These are phyloP conservation scores for Penicillium brevicompactum DNA, from an alignment of 2,329 filamentous ascomycete species.

Conservation along the genomic window DNA sequence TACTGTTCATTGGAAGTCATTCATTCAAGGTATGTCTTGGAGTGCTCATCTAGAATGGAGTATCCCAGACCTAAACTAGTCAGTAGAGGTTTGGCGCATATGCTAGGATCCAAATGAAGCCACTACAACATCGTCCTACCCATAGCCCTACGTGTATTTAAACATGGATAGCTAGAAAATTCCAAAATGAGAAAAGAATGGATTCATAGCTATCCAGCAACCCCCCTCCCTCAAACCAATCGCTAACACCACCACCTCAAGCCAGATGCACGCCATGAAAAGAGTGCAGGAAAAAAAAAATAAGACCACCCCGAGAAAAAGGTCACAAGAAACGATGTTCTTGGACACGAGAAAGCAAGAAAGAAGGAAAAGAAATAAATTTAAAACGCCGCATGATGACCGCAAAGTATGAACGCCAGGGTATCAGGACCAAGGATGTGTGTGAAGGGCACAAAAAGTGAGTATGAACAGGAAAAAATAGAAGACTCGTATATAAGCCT, in stretches of 20 bases:
- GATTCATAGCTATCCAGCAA: background rate
- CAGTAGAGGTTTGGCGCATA: no score
- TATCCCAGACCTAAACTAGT: no score
- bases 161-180: no score
- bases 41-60: no score
- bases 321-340: background rate
- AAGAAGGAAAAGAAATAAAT: no score
- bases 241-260: background rate
- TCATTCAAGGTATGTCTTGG: no score
- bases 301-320: background rate
- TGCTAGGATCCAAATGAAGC: no score
- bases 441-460: background rate
- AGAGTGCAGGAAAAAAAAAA: background rate
- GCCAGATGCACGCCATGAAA: background rate
- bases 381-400: background rate
- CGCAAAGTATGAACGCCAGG: constrained; percentile 6
- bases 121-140: no score
- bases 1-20: no score
- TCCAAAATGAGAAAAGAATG: background rate
- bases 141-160: background rate
- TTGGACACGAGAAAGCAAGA: background rate
- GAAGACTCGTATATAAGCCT: constrained; percentile 6
- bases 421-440: constrained; percentile 11
- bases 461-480: background rate
- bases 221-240: background rate